Percentiles rank a stretch among this genome's conserved stretches.
Conservation (phyloP, 805 yeast species). For the Lachancea lanzarotensis region DNA sequence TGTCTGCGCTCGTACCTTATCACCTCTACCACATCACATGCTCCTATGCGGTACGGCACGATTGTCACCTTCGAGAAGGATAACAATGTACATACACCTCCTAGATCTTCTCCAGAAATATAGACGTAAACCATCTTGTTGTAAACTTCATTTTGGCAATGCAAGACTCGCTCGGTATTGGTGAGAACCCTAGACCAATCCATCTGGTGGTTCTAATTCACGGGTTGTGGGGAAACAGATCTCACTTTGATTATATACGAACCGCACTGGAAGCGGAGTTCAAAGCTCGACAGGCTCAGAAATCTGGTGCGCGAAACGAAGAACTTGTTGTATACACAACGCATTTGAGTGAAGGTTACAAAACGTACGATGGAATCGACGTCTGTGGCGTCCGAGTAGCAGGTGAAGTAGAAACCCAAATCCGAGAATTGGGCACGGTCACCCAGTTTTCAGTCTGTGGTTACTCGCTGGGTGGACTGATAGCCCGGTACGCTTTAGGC, state of each 20-base stretch:
- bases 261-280: constrained; percentile 36
- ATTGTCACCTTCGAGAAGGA: background rate
- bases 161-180: background rate
- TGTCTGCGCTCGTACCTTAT: background rate
- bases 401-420: constrained; percentile 49
- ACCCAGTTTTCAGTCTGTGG: constrained; percentile 70
- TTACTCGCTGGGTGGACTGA: constrained; percentile 80
- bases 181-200: background rate
- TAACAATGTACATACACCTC: background rate
- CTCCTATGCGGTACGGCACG: background rate
- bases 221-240: constrained; percentile 70
- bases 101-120: background rate
- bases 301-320: constrained; percentile 16
- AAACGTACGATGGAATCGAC: constrained; percentile 83
- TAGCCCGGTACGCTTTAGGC: constrained; percentile 74
- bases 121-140: background rate
- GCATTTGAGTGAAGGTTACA: constrained; percentile 59
- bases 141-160: background rate
- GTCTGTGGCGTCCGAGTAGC: constrained; percentile 74
- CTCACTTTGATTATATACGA: constrained; percentile 59
- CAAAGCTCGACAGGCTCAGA: constrained; percentile 13
- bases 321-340: constrained; percentile 29
- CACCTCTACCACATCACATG: background rate
- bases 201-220: constrained; percentile 62
- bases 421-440: constrained; percentile 35